Percentiles rank a stretch among this genome's conserved stretches.
These are phyloP conservation scores for Chondrus crispus DNA, from an alignment of 23 red algal genomes.

Conservation along the genomic window DNA sequence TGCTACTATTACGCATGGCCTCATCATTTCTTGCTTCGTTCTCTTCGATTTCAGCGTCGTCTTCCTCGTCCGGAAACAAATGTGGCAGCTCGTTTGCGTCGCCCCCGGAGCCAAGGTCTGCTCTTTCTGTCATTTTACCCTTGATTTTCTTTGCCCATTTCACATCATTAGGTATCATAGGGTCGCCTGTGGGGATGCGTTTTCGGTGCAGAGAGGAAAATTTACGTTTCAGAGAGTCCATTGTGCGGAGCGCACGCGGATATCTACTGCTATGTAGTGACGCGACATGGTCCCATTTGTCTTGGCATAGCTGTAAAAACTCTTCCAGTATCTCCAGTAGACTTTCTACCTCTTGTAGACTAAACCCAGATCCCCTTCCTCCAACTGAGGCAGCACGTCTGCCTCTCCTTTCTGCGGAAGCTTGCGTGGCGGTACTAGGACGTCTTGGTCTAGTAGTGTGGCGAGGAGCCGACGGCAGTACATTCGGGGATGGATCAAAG, in stretches of 20 bases:
- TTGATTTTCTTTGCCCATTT: background rate
- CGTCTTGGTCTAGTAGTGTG: no score
- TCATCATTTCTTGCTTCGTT: no score
- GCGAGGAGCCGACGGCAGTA: no score
- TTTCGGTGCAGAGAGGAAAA: background rate
- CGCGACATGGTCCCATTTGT: background rate
- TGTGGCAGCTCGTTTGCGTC: no score
- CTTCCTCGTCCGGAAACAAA: no score
- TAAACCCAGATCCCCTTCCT: no score
- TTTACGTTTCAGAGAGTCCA: conserved; percentile 1
- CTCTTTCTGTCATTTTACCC: background rate
- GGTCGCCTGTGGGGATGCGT: background rate
- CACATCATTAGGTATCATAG: background rate
- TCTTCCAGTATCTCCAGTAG: background rate
- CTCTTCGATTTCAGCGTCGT: no score
- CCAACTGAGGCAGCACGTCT: no score
- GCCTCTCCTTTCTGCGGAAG: no score
- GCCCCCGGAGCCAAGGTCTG: background rate
- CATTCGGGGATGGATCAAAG: no score
- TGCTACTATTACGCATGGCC: no score
- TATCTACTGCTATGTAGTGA: background rate
- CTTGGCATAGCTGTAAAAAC: background rate
- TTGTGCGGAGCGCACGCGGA: background rate
- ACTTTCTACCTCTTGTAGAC: background rate
- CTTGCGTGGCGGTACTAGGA: no score